A percentile compares a stretch with the other conserved stretches of the same genome.
Conservation (phyloP, 2,329 filamentous ascomycete species). For the Aphanocladium album region DNA sequence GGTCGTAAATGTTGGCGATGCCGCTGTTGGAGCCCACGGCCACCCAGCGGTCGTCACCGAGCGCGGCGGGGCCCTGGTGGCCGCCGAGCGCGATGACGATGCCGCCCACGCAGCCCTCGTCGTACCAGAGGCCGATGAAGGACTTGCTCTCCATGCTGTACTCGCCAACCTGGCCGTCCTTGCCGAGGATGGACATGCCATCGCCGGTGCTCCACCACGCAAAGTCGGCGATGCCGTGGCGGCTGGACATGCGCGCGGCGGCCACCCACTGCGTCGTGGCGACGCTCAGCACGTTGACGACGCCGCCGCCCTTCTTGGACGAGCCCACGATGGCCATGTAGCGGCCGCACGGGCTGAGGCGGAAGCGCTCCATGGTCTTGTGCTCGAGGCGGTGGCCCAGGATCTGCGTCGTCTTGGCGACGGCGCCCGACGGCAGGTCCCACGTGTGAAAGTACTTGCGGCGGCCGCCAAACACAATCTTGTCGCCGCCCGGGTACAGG, state of each 20-base stretch:
- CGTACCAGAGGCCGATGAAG: constrained; percentile 78
- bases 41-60: constrained; percentile 84
- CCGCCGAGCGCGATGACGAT: constrained; percentile 79
- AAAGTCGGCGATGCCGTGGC: constrained; percentile 82
- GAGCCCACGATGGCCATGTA: constrained; percentile 82
- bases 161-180: constrained; percentile 85
- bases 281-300: constrained; percentile 79
- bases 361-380: constrained; percentile 85
- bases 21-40: constrained; percentile 81
- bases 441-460: constrained; percentile 91
- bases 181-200: constrained; percentile 76
- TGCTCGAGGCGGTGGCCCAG: constrained; percentile 76
- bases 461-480: constrained; percentile 83
- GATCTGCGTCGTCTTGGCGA: constrained; percentile 76
- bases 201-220: constrained; percentile 85
- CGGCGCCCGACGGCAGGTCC: constrained; percentile 74
- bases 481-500: constrained; percentile 63
- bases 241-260: constrained; percentile 74
- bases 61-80: constrained; percentile 49
- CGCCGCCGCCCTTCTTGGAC: constrained; percentile 77
- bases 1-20: constrained; percentile 91
- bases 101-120: constrained; percentile 83
- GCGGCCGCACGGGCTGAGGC: constrained; percentile 76
- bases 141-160: constrained; percentile 66
- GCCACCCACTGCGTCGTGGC: constrained; percentile 82